Evolutionary conservation across 73 alveolate species (phyloP), one percentile per base, ranked within the genome.

Genomic region (Uronychia setigera): DNA sequence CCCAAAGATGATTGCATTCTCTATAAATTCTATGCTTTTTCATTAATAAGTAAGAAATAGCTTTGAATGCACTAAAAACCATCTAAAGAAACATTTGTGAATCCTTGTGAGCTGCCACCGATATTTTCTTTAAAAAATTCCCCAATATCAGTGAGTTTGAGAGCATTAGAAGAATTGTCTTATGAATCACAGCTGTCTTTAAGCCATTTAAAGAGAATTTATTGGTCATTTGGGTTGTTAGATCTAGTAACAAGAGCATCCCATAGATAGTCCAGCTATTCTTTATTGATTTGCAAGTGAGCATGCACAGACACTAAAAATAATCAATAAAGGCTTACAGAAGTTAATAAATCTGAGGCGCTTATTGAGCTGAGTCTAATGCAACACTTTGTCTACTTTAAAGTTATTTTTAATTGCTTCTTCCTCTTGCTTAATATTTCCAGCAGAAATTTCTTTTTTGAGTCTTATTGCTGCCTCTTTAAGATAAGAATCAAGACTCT

Each of bases 21-120:
- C 67, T 82, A 77, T 34, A 83, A 32, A 80, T 92, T 82, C 33
- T 92, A 81, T 25, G 83, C 76, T 0, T 32, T 80, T 59, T 87
- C 98, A 60, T 94, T 94, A 5, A 92, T 81, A 29, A 95, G 87
- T 29, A 89, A 34, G 74, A 96, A 87, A 74, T 92, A 94, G 83
- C 93, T 82, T 83, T 96, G 89, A 59, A 94, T 90, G 83, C 96
- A 93, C 33, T 79, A 86, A 85, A 90, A 94, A 19, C 99, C 97
- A 67, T 96, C 98, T 19, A 80, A 76, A 13, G 96, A 80, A 59
- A 96, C 76, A 0, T 77, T 31, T 30, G 74, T 35, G 85, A 93
- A 86, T 33, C 77, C 91, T 29, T 88, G 58, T 25, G 77, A 74
- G 26, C 83, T 85, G 59, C 58, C 76, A 14, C 93, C 85, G 74